phyloP scores from a whole-genome alignment of 208 protist species.

The Trypanosomatidae sp. region DNA sequence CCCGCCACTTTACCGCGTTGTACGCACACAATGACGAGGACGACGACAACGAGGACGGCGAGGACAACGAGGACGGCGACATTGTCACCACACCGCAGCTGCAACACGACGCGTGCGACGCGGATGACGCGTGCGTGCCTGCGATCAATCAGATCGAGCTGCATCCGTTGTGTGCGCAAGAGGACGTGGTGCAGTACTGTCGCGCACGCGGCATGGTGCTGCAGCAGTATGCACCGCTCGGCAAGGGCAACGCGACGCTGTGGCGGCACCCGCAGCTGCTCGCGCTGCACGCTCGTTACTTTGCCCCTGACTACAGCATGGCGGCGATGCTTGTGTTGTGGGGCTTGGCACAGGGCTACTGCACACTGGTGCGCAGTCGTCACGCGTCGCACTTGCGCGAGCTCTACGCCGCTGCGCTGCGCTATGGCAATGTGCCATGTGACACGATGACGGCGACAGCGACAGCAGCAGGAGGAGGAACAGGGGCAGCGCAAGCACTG shows the following conservation, averaged over 20 bases:
- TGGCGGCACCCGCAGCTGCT: slow-evolving; percentile 31
- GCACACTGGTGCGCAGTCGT: slow-evolving; percentile 41
- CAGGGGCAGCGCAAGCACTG: not conserved
- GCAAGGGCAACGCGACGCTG: slow-evolving; percentile 25
- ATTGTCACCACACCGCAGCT: not conserved
- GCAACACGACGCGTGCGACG: not conserved
- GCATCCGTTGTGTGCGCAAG: slow-evolving; percentile 69
- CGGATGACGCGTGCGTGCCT: slow-evolving; percentile 5
- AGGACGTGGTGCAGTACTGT: slow-evolving; percentile 39
- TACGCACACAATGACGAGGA: slow-evolving; percentile 1
- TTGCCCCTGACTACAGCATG: slow-evolving; percentile 16
- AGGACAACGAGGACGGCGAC: not conserved
- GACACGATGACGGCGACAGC: not conserved
- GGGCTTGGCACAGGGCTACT: slow-evolving; percentile 58
- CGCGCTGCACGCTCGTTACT: slow-evolving; percentile 16
- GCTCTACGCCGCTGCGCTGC: slow-evolving; percentile 19
- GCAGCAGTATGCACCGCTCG: slow-evolving; percentile 80
- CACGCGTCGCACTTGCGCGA: slow-evolving; percentile 16
- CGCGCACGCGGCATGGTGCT: slow-evolving; percentile 29
- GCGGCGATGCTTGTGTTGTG: slow-evolving; percentile 56
- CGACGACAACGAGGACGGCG: not conserved
- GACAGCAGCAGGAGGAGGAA: not conserved
- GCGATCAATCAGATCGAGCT: slow-evolving; percentile 79
- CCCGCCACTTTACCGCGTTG: slow-evolving; percentile 47
- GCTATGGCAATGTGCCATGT: slow-evolving; percentile 18